phyloP scores from a whole-genome alignment of 441 rosid genomes.

The Mallotus repandus region DNA sequence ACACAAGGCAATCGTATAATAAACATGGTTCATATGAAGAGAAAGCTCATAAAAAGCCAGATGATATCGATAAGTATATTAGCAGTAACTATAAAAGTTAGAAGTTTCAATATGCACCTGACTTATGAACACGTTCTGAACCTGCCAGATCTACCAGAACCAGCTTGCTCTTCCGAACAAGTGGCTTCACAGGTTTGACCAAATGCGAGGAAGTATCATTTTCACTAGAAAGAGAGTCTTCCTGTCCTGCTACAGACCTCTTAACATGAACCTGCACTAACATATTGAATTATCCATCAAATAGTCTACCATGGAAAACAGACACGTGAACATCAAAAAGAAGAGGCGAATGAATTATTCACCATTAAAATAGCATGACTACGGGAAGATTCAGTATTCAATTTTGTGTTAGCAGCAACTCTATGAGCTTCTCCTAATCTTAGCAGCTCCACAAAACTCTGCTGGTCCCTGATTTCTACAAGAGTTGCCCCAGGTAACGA shows the following conservation, averaged over 20 bases:
- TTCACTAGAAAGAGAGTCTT: slow-evolving; percentile 52
- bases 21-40: neutral
- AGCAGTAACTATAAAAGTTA: neutral
- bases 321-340: slow-evolving; percentile 1
- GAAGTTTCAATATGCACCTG: slow-evolving; percentile 52
- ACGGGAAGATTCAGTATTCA: slow-evolving; percentile 97
- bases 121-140: slow-evolving; percentile 96
- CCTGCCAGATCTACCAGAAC: slow-evolving; percentile 97
- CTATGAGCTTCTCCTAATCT: slow-evolving; percentile 93
- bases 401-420: slow-evolving; percentile 90
- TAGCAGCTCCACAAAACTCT: slow-evolving; percentile 75
- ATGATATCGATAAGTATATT: neutral
- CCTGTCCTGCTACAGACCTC: slow-evolving; percentile 71
- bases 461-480: slow-evolving; percentile 81
- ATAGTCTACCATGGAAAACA: neutral
- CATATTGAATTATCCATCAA: slow-evolving; percentile 14
- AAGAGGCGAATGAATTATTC: slow-evolving; percentile 24
- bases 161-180: slow-evolving; percentile 88
- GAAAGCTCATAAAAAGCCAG: neutral
- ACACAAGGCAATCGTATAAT: neutral
- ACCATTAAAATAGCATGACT: slow-evolving; percentile 99
- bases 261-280: slow-evolving; percentile 76
- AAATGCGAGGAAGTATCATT: slow-evolving; percentile 53
- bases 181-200: slow-evolving; percentile 75
- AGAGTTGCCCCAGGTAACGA: slow-evolving; percentile 91